A percentile compares a stretch with the other conserved stretches of the same genome.
These are phyloP conservation scores for Endocladia muricata DNA, from an alignment of 31 red algal genomes.

Conservation along the genomic window DNA sequence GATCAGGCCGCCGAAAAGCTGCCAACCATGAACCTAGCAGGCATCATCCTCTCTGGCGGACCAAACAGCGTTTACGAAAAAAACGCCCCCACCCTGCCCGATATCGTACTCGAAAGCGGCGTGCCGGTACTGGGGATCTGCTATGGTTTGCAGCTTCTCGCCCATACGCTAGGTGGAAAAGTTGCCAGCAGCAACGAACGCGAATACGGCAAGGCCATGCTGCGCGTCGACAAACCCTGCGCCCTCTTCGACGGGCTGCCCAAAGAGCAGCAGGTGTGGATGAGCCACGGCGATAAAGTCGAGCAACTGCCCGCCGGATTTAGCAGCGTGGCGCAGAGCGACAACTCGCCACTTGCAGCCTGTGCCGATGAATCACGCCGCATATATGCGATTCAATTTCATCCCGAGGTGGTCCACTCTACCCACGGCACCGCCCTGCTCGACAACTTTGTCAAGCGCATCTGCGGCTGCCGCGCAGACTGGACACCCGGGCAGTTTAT, in stretches of 20 bases:
- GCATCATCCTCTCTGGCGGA: slow-evolving; percentile 90
- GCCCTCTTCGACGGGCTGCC: slow-evolving; percentile 62
- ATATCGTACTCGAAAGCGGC: slow-evolving; percentile 56
- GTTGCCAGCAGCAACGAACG: slow-evolving; percentile 66
- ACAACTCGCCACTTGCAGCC: slow-evolving; percentile 77
- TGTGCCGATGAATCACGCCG: slow-evolving; percentile 35
- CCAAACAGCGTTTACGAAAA: slow-evolving; percentile 89
- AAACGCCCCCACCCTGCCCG: slow-evolving; percentile 66
- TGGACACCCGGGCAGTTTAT: slow-evolving; percentile 91
- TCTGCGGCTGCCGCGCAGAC: slow-evolving; percentile 76
- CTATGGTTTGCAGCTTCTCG: slow-evolving; percentile 97
- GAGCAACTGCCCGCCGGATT: slow-evolving; percentile 70
- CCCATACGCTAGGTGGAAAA: slow-evolving; percentile 62
- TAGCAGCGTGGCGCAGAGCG: slow-evolving; percentile 58
- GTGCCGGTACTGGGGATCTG: slow-evolving; percentile 95
- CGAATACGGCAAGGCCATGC: slow-evolving; percentile 86
- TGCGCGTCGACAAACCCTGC: not conserved
- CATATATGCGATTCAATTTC: slow-evolving; percentile 91
- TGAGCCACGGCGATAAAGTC: slow-evolving; percentile 97
- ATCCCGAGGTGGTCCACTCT: slow-evolving; percentile 97
- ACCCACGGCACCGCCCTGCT: slow-evolving; percentile 76
- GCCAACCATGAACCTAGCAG: slow-evolving; percentile 37
- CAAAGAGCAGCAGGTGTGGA: slow-evolving; percentile 73
- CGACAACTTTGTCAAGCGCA: slow-evolving; percentile 67
- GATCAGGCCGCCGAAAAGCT: slow-evolving; percentile 35